A percentile compares a stretch with the other conserved stretches of the same genome.
Evolutionary conservation across 441 rosid genomes (phyloP).

Genomic region (Omphalea diandra): DNA sequence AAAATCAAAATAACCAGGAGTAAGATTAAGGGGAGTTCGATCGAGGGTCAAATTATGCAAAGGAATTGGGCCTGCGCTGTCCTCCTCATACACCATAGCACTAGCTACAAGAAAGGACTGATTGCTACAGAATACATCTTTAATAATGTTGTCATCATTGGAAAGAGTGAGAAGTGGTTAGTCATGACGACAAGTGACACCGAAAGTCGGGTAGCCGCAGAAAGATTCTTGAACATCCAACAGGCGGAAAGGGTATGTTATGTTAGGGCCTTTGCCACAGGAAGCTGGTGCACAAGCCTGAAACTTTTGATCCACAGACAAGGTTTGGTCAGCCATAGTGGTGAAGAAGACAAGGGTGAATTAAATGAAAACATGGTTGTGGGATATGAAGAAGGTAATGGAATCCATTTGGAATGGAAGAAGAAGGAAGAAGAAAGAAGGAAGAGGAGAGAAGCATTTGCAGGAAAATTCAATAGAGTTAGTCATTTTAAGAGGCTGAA

Average conservation of each 20-base stretch:
- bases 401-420: neutral
- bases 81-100: conserved; percentile 34
- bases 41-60: conserved; percentile 39
- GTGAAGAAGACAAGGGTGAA: neutral
- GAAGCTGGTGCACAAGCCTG: conserved; percentile 43
- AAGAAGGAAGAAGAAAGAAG: no score
- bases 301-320: conserved; percentile 32
- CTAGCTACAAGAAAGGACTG: conserved; percentile 39
- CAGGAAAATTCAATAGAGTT: neutral
- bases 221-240: conserved; percentile 30
- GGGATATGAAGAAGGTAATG: neutral
- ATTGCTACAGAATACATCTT: conserved; percentile 34
- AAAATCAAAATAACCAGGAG: conserved; percentile 24
- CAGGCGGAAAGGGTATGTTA: conserved; percentile 58
- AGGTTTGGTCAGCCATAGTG: conserved; percentile 10
- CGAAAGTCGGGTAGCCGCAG: conserved; percentile 50
- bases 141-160: conserved; percentile 37
- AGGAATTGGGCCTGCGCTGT: conserved; percentile 44
- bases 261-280: conserved; percentile 41
- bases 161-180: conserved; percentile 41
- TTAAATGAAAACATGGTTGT: neutral
- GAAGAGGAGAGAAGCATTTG: neutral
- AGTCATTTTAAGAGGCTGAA: neutral
- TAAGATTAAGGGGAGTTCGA: conserved; percentile 36
- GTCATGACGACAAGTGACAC: conserved; percentile 34